Evolutionary conservation across 202 grass and related monocot genomes (phyloP), one percentile per base, ranked within the genome.

Genomic region (Elaeis oleifera): DNA sequence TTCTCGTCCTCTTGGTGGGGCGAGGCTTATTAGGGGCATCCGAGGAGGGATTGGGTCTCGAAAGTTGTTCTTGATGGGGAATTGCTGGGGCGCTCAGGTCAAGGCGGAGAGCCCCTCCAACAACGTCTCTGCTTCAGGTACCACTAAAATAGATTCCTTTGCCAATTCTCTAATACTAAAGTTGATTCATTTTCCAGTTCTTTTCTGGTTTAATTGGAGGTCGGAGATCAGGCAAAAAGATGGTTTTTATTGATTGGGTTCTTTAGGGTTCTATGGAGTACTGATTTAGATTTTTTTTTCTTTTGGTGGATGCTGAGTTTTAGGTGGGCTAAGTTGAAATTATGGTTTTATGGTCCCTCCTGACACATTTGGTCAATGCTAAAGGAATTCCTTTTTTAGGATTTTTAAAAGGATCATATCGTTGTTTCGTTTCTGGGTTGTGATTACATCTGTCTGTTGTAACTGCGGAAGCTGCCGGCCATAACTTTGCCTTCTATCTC

Each of bases 61-160:
- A 44, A 1, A 44, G 36, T 44, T 44, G 36, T 44, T 44, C 36
- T 14, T 59, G 63, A 92, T 92, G 89, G 89, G 89, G 31, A 92
- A 92, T 68, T 92, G 84, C 58, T 92, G 78, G 71, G 90, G 83
- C 60, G 74, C 83, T 17, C 86, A 69, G 77, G 78, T 95, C 56
- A 74, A 80, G 82, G 84, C 83, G 23, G 83, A 95, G 32, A 84
- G 57, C 64, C 26, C 80, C 16, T 73, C 74, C 16, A 63, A 57
- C 56, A 54, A 27, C 25, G 22, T 50, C 28, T 51, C 23, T 25
- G 68, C 80, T 49, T 80, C 86, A 87, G 90, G 90, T 90, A 59
- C 14, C 16, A 0, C 24, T 7, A 44, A 32, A 31, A 25, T 59
- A 17, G 56, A 59, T 24, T 19, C 51, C 16, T 49, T 1, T 5